phyloP scores from a whole-genome alignment of 2,329 filamentous ascomycete genomes.

The Fusarium poae region DNA sequence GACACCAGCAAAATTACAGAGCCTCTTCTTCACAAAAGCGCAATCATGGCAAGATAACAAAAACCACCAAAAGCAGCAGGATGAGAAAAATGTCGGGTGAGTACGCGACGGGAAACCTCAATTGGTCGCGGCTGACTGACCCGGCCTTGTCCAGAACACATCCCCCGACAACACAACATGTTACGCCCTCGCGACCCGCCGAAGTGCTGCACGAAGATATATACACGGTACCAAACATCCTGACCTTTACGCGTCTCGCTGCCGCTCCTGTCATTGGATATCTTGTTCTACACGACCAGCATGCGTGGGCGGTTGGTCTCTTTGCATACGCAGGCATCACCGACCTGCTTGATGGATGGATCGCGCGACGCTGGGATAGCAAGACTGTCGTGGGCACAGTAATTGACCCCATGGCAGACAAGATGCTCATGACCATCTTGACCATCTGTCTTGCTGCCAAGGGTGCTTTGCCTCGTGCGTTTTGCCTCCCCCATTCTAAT shows the following conservation, averaged over 20 bases:
- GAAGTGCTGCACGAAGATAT: constrained; percentile 79
- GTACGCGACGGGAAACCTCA: background rate
- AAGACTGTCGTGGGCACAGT: constrained; percentile 95
- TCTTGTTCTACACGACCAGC: constrained; percentile 84
- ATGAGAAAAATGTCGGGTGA: constrained; percentile 17
- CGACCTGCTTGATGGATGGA: constrained; percentile 93
- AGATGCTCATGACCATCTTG: constrained; percentile 92
- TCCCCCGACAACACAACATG: constrained; percentile 2
- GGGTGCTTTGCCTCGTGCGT: constrained; percentile 81
- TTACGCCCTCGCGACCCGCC: constrained; percentile 8
- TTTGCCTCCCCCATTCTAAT: background rate
- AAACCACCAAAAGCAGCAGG: constrained; percentile 21
- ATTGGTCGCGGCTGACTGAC: constrained; percentile 8
- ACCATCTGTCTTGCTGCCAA: constrained; percentile 88
- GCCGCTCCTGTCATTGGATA: constrained; percentile 90
- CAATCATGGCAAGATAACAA: constrained; percentile 40
- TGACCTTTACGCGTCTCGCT: constrained; percentile 87
- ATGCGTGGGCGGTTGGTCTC: constrained; percentile 82
- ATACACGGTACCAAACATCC: constrained; percentile 93
- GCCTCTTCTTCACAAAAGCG: constrained; percentile 44
- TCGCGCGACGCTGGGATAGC: constrained; percentile 87
- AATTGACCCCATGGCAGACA: constrained; percentile 97
- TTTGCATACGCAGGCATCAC: constrained; percentile 94
- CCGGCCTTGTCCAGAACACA: constrained; percentile 16
- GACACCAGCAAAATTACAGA: constrained; percentile 18